A percentile compares a stretch with the other conserved stretches of the same genome.
phyloP scores from a whole-genome alignment of 331 rosid genomes.

The Telfairia occidentalis region DNA sequence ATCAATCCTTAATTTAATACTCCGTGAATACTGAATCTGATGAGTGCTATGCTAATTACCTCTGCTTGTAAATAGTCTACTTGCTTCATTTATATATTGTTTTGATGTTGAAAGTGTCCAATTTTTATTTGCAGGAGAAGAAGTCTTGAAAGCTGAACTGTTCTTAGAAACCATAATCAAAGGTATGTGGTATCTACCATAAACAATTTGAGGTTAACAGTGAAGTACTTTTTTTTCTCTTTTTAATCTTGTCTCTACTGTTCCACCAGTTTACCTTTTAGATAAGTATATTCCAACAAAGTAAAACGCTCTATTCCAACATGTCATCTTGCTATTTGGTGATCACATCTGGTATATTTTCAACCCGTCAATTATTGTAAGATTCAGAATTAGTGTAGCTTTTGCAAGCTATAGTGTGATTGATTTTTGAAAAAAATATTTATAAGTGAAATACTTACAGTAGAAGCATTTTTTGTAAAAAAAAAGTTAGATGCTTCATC shows the following conservation, averaged over 20 bases:
- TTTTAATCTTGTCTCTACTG: neutral
- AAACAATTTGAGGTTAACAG: neutral
- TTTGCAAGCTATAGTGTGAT: no score
- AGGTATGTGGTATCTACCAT: constrained; percentile 35
- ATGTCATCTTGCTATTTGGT: neutral
- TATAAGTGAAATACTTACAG: no score
- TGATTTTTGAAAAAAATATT: no score
- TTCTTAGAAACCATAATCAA: constrained; percentile 73
- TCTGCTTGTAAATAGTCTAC: neutral
- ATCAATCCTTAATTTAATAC: neutral
- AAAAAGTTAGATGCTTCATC: no score
- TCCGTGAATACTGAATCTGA: neutral
- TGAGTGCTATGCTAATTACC: neutral
- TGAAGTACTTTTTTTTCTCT: neutral
- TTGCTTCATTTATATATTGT: neutral
- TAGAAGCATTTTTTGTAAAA: no score
- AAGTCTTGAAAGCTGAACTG: constrained; percentile 66
- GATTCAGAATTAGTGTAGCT: neutral
- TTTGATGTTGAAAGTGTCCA: neutral
- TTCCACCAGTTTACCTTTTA: neutral
- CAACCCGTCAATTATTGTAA: neutral
- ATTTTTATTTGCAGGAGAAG: constrained; percentile 40
- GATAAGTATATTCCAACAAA: neutral
- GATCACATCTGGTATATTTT: neutral
- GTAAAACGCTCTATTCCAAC: neutral